phyloP scores from a whole-genome alignment of 345 rosid species.

The Cardamine resedifolia region DNA sequence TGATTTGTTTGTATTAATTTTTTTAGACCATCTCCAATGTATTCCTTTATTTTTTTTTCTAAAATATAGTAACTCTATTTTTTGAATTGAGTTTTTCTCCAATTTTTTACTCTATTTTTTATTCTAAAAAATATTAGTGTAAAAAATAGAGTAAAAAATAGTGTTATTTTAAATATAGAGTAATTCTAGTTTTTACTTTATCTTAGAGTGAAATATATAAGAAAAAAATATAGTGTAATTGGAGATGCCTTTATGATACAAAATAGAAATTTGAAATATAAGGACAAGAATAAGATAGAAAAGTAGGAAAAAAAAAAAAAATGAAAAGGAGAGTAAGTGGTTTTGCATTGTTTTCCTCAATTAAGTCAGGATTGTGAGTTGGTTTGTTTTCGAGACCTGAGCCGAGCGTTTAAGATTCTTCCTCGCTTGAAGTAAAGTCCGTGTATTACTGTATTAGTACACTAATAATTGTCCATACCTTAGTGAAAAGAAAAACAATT shows the following conservation, averaged over 20 bases:
- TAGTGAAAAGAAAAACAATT: not conserved
- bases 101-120: too few species aligned
- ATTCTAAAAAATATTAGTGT: too few species aligned
- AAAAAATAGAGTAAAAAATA: too few species aligned
- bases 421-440: constrained; percentile 20
- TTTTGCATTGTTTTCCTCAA: constrained; percentile 78
- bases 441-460: constrained; percentile 13
- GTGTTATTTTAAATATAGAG: too few species aligned
- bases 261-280: constrained; percentile 11
- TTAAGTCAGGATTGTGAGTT: constrained; percentile 42
- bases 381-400: constrained; percentile 51
- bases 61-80: too few species aligned
- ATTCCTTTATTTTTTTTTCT: too few species aligned
- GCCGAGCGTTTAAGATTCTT: constrained; percentile 48
- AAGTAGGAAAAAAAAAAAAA: too few species aligned
- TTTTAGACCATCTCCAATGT: too few species aligned
- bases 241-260: not conserved
- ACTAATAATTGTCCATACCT: not conserved
- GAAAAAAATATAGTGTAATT: not conserved
- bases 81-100: too few species aligned
- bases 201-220: too few species aligned
- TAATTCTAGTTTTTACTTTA: too few species aligned
- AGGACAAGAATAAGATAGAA: constrained; percentile 4
- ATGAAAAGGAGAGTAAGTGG: constrained; percentile 53
- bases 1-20: not conserved